Conservation (phyloP, 179 eudicot species). For the Monotropa hypopitys region DNA sequence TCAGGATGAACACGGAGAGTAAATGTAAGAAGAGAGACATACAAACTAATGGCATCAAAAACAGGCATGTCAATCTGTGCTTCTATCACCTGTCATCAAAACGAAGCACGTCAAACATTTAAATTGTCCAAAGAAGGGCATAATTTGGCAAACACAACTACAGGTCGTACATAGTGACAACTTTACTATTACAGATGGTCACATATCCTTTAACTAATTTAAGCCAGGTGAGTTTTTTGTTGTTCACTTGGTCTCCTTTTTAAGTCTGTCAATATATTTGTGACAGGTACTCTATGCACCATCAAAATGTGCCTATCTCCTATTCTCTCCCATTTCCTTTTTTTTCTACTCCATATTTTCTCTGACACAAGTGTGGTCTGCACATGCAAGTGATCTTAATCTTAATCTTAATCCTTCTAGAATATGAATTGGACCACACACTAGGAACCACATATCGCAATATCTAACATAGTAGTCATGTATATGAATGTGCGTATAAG, state of each 20-base stretch:
- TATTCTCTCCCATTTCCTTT: background rate
- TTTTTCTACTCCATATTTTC: background rate
- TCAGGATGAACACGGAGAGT: slow-evolving; percentile 94
- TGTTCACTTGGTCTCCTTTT: background rate
- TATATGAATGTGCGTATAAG: background rate
- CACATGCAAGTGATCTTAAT: background rate
- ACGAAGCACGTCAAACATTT: background rate
- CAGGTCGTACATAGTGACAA: background rate
- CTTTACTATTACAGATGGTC: background rate
- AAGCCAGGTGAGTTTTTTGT: background rate
- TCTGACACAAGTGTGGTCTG: background rate
- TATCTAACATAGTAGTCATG: background rate
- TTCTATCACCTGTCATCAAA: slow-evolving; percentile 68
- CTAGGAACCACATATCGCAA: background rate
- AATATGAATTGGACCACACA: background rate
- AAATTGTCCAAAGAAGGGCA: background rate
- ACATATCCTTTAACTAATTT: background rate
- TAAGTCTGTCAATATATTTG: background rate
- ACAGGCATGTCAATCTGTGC: slow-evolving; percentile 90
- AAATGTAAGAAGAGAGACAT: slow-evolving; percentile 87
- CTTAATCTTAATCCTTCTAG: background rate
- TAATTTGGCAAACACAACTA: background rate
- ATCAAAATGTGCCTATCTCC: background rate
- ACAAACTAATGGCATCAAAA: slow-evolving; percentile 75
- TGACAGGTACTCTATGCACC: background rate